A percentile compares a stretch with the other conserved stretches of the same genome.
Evolutionary conservation across 163 green algal species (phyloP).

Genomic region (Scenedesmus sp.): DNA sequence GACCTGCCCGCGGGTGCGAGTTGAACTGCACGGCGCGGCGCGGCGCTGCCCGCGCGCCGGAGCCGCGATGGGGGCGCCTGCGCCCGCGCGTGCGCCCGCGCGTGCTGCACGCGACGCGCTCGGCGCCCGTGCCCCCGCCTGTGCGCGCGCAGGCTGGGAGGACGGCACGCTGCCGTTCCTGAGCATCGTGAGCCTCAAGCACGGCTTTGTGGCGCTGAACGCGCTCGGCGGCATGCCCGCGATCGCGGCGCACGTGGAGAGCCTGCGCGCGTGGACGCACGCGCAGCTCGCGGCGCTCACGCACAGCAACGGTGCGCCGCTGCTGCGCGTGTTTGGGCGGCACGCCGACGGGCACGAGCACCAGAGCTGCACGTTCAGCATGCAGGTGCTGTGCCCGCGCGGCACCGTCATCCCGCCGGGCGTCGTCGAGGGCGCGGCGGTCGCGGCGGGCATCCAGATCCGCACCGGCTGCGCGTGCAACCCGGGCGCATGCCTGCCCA

Average conservation of each 20-base stretch:
- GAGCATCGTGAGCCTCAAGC: slow-evolving; percentile 58
- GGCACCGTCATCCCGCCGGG: slow-evolving; percentile 48
- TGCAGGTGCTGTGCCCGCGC: slow-evolving; percentile 37
- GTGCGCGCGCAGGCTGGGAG: slow-evolving; percentile 47
- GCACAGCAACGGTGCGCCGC: slow-evolving; percentile 26
- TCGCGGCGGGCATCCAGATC: slow-evolving; percentile 68
- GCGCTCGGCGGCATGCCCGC: slow-evolving; percentile 50
- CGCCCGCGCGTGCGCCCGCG: neutral
- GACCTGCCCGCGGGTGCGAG: neutral
- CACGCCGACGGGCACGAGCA: neutral
- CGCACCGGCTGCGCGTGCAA: slow-evolving; percentile 74
- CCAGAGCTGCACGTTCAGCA: slow-evolving; percentile 2
- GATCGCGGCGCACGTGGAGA: slow-evolving; percentile 14
- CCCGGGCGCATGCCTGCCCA: slow-evolving; percentile 70
- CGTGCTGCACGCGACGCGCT: neutral
- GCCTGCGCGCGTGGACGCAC: slow-evolving; percentile 12
- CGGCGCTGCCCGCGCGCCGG: neutral
- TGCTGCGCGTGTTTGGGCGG: slow-evolving; percentile 20
- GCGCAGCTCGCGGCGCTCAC: neutral
- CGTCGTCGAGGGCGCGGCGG: slow-evolving; percentile 59
- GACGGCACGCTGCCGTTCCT: slow-evolving; percentile 66
- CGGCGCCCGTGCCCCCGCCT: neutral
- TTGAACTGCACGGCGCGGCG: neutral
- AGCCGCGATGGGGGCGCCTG: neutral
- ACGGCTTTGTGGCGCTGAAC: slow-evolving; percentile 54